phyloP scores from a whole-genome alignment of 129 eudicot species.

The Saussurea involucrata region DNA sequence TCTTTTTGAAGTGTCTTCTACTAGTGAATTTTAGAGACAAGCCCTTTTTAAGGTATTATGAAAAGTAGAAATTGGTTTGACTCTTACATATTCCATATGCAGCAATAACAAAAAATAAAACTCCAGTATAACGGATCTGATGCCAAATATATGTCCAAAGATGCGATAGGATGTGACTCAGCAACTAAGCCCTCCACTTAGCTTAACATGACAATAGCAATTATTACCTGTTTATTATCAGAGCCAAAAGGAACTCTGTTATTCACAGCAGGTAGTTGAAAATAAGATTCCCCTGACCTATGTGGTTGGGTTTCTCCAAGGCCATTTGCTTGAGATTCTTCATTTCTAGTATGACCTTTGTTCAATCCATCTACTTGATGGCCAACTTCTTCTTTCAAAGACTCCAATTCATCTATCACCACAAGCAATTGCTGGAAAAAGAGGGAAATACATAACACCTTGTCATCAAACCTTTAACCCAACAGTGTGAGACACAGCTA shows the following conservation, averaged over 20 bases:
- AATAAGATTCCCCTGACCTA: conserved; percentile 35
- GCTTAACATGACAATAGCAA: background rate
- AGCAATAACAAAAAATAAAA: background rate
- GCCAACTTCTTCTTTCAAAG: conserved; percentile 59
- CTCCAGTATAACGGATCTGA: background rate
- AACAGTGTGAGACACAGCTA: background rate
- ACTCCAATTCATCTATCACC: conserved; percentile 81
- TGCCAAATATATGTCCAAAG: background rate
- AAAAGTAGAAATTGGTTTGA: background rate
- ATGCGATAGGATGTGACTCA: background rate
- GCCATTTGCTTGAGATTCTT: conserved; percentile 43
- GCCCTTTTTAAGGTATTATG: background rate
- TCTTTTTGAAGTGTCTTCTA: background rate
- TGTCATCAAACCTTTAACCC: conserved; percentile 1
- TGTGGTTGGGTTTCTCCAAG: conserved; percentile 29
- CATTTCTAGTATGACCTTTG: conserved; percentile 34
- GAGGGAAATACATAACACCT: conserved; percentile 8
- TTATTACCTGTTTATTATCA: conserved; percentile 48
- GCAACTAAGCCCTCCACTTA: background rate
- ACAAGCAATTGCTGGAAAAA: conserved; percentile 62
- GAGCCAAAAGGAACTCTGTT: conserved; percentile 27
- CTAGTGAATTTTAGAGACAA: background rate
- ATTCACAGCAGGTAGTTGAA: conserved; percentile 32
- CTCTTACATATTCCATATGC: background rate
- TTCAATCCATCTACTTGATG: conserved; percentile 48